phyloP scores from a whole-genome alignment of 1,284 basidiomycete species.

The Pyrrhoderma noxium region DNA sequence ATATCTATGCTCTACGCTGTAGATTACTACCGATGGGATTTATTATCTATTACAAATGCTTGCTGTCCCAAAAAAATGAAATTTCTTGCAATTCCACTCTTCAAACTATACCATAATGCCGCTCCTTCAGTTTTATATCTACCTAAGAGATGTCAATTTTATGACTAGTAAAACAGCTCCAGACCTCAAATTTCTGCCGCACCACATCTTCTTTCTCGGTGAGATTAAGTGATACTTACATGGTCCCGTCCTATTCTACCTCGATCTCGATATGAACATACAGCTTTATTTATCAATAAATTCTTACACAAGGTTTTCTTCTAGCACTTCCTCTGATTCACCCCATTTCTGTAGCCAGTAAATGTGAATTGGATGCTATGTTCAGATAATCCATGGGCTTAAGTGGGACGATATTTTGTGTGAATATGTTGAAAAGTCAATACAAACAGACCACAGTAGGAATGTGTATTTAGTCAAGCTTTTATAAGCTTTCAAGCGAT shows the following conservation, averaged over 20 bases:
- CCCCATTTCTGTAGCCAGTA: too few relatives aligned
- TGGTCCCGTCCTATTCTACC: not conserved
- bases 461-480: too few relatives aligned
- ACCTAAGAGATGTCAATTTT: too few relatives aligned
- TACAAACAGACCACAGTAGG: too few relatives aligned
- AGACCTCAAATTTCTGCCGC: slow-evolving; percentile 92
- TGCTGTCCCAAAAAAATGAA: slow-evolving; percentile 99
- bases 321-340: too few relatives aligned
- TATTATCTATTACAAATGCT: slow-evolving; percentile 65
- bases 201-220: slow-evolving; percentile 89
- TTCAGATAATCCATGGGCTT: too few relatives aligned
- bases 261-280: slow-evolving; percentile 31
- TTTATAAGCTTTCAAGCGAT: too few relatives aligned
- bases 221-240: slow-evolving; percentile 23
- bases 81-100: slow-evolving; percentile 89
- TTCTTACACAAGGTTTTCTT: not conserved
- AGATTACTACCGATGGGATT: too few relatives aligned
- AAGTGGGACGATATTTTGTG: too few relatives aligned
- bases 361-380: too few relatives aligned
- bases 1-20: slow-evolving; percentile 27
- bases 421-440: too few relatives aligned
- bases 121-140: slow-evolving; percentile 49
- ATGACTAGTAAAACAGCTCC: slow-evolving; percentile 43
- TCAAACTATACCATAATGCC: slow-evolving; percentile 96
- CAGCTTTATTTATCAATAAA: slow-evolving; percentile 66